phyloP scores from a whole-genome alignment of 2,329 filamentous ascomycete genomes.

The Diaporthe humulicola region DNA sequence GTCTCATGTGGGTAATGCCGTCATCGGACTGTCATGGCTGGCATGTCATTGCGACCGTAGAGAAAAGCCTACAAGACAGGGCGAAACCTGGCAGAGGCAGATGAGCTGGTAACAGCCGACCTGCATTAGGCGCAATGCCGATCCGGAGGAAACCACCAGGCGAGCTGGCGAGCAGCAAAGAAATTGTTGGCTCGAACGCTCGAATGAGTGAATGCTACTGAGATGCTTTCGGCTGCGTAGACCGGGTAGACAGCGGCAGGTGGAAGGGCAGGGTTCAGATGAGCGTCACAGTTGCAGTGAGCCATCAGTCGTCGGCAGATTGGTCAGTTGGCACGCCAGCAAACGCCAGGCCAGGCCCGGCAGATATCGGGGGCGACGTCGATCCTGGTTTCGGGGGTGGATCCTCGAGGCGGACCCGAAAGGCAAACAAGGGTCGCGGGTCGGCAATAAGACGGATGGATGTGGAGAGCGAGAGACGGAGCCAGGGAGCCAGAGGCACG shows the following conservation, averaged over 20 bases:
- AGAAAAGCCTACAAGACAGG: background rate
- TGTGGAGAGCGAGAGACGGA: slow-evolving; percentile 3
- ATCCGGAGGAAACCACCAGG: background rate
- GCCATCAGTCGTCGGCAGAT: slow-evolving; percentile 17
- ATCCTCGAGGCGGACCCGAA: slow-evolving; percentile 18
- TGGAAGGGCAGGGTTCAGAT: background rate
- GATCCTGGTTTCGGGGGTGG: slow-evolving; percentile 27
- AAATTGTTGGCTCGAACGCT: background rate
- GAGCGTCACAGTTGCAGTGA: slow-evolving; percentile 23
- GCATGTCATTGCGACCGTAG: background rate
- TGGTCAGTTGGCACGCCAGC: background rate
- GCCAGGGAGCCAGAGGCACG: background rate
- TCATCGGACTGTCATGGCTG: slow-evolving; percentile 9
- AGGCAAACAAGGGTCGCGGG: slow-evolving; percentile 16
- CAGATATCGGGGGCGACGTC: slow-evolving; percentile 23
- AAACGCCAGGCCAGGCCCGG: background rate
- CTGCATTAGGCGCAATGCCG: background rate
- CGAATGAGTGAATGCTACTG: slow-evolving; percentile 24
- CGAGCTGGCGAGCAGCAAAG: background rate
- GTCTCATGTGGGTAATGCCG: slow-evolving; percentile 24
- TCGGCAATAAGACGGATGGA: slow-evolving; percentile 21
- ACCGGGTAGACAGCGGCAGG: background rate
- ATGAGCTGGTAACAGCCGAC: background rate
- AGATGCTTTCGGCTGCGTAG: slow-evolving; percentile 15
- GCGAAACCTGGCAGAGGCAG: background rate